These are phyloP conservation scores for Dioszegia hungarica DNA, from an alignment of 768 basidiomycete genomes.

Conservation along the genomic window DNA sequence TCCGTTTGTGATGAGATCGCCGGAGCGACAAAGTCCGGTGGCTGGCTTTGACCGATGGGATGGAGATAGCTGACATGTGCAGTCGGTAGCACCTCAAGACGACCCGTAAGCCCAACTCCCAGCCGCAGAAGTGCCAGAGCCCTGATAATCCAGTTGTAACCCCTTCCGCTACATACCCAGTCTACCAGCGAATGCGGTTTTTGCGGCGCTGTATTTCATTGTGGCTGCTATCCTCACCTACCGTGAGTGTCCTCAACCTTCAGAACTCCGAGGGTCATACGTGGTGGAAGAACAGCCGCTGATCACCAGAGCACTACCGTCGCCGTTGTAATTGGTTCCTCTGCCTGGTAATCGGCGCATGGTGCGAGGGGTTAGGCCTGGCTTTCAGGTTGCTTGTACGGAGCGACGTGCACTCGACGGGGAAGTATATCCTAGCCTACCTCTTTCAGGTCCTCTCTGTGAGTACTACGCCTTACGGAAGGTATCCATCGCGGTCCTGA, in stretches of 20 bases:
- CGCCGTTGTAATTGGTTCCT: conserved; percentile 40
- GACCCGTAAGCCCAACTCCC: no score
- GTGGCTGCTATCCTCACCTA: conserved; percentile 37
- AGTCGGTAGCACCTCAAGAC: no score
- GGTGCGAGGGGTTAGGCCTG: conserved; percentile 44
- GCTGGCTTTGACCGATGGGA: no score
- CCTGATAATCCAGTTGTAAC: conserved; percentile 33
- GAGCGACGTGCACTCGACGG: conserved; percentile 37
- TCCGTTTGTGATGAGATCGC: no score
- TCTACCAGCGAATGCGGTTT: conserved; percentile 31
- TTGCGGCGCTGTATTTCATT: conserved; percentile 40
- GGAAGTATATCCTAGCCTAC: conserved; percentile 45
- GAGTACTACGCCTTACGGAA: conserved; percentile 14
- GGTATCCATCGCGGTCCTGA: no score
- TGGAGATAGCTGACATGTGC: no score
- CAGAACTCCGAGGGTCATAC: background rate
- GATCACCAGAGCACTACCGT: conserved; percentile 6
- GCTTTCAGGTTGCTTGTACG: conserved; percentile 37
- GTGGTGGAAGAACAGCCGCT: no score
- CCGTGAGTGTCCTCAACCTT: conserved; percentile 22
- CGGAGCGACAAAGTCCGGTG: no score
- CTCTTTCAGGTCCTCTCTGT: conserved; percentile 41
- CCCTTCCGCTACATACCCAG: conserved; percentile 47
- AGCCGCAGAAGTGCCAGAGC: background rate
- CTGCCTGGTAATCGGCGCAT: conserved; percentile 45